These are phyloP conservation scores for Aureobasidium zeae DNA, from an alignment of 2,329 filamentous ascomycete species.

Conservation along the genomic window DNA sequence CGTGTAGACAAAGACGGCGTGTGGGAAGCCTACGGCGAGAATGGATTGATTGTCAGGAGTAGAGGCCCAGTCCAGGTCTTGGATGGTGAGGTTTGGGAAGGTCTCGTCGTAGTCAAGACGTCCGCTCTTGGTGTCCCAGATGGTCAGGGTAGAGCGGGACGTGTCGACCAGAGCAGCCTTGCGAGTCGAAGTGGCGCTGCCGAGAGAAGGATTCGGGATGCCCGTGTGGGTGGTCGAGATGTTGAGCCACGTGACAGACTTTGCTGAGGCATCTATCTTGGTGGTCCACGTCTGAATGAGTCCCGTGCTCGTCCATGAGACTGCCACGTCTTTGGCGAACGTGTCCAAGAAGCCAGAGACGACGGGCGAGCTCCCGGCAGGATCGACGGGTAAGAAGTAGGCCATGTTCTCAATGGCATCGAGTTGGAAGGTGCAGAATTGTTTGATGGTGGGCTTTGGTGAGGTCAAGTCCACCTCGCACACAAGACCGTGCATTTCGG, in stretches of 20 bases:
- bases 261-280: conserved; percentile 52
- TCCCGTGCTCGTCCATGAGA: conserved; percentile 71
- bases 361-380: conserved; percentile 63
- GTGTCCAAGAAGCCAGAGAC: conserved; percentile 74
- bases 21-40: conserved; percentile 84
- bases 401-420: conserved; percentile 47
- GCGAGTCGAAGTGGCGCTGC: conserved; percentile 75
- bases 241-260: conserved; percentile 66
- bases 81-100: conserved; percentile 52
- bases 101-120: conserved; percentile 73
- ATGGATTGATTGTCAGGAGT: conserved; percentile 85
- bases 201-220: conserved; percentile 61
- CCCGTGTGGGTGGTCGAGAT: conserved; percentile 76
- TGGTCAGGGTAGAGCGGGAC: conserved; percentile 64
- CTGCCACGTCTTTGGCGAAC: conserved; percentile 75
- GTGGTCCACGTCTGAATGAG: conserved; percentile 79
- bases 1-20: conserved; percentile 69
- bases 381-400: conserved; percentile 62
- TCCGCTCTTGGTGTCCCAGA: conserved; percentile 79
- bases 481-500: conserved; percentile 66
- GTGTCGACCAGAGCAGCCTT: conserved; percentile 77
- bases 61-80: conserved; percentile 88
- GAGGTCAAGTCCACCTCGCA: conserved; percentile 54
- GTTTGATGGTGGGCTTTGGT: conserved; percentile 41
- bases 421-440: conserved; percentile 65